phyloP scores from a whole-genome alignment of 371 early-diverging fungal genomes.

The Saksenaea vasiformis region DNA sequence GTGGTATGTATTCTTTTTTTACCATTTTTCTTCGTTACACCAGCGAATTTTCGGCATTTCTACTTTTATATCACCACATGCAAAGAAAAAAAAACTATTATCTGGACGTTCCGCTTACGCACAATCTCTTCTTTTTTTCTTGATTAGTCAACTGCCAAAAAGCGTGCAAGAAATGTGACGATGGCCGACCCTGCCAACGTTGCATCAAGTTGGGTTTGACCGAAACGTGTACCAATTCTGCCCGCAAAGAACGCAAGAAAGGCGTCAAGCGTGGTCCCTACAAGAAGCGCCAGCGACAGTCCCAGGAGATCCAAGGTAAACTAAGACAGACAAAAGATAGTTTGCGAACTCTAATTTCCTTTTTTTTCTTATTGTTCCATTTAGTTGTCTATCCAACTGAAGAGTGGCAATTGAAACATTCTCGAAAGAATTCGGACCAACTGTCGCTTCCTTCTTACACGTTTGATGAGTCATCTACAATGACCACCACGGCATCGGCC shows the following conservation, averaged over 20 bases:
- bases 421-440: background rate
- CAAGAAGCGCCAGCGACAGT: conserved; percentile 41
- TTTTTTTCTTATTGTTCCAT: background rate
- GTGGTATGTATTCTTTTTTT: conserved; percentile 51
- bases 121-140: background rate
- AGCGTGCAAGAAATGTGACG: conserved; percentile 90
- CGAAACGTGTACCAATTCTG: conserved; percentile 74
- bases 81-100: background rate
- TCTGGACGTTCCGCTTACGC: background rate
- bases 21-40: background rate
- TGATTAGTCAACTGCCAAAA: conserved; percentile 77
- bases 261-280: conserved; percentile 83
- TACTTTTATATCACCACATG: background rate
- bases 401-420: background rate
- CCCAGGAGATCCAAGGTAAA: conserved; percentile 1
- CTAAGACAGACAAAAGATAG: background rate
- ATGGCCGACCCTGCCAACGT: conserved; percentile 78
- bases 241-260: conserved; percentile 78
- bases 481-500: background rate
- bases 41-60: background rate
- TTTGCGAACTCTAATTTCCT: background rate
- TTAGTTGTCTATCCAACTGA: background rate
- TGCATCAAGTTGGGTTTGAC: conserved; percentile 73
- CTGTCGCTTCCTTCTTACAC: background rate
- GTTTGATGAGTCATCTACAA: background rate